Conservation (phyloP, 2,329 filamentous ascomycete genomes). For the Scedosporium boydii region DNA sequence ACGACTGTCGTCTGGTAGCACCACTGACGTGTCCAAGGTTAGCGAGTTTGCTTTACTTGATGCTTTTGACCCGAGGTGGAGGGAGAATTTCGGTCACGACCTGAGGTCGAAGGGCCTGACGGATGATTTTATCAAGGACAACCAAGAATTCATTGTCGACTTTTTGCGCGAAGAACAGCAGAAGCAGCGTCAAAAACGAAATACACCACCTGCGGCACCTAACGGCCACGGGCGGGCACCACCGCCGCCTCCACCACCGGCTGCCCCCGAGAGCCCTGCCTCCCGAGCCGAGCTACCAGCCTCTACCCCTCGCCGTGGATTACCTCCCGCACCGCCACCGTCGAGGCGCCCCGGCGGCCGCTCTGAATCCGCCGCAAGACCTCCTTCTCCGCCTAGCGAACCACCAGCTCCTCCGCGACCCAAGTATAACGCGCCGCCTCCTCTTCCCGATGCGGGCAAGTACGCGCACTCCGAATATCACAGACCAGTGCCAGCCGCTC, state of each 20-base stretch:
- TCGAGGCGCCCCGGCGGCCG: slow-evolving; percentile 38
- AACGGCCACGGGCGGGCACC: slow-evolving; percentile 10
- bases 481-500: background rate
- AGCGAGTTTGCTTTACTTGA: slow-evolving; percentile 55
- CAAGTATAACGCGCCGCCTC: slow-evolving; percentile 76
- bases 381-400: slow-evolving; percentile 51
- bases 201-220: slow-evolving; percentile 9
- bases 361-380: slow-evolving; percentile 48
- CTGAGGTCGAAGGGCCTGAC: slow-evolving; percentile 52
- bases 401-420: slow-evolving; percentile 48
- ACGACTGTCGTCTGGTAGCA: slow-evolving; percentile 33
- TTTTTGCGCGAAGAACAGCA: slow-evolving; percentile 51
- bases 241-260: slow-evolving; percentile 16
- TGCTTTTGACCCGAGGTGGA: slow-evolving; percentile 55
- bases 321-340: slow-evolving; percentile 44
- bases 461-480: slow-evolving; percentile 48
- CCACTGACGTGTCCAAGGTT: slow-evolving; percentile 27
- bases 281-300: slow-evolving; percentile 14
- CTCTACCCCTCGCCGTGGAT: slow-evolving; percentile 19
- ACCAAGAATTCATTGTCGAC: slow-evolving; percentile 59
- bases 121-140: slow-evolving; percentile 57
- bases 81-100: slow-evolving; percentile 56
- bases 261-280: slow-evolving; percentile 23
- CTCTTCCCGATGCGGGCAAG: slow-evolving; percentile 82
- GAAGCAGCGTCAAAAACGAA: slow-evolving; percentile 21